phyloP scores from a whole-genome alignment of 768 basidiomycete species.

The Phaeotremella fagi region DNA sequence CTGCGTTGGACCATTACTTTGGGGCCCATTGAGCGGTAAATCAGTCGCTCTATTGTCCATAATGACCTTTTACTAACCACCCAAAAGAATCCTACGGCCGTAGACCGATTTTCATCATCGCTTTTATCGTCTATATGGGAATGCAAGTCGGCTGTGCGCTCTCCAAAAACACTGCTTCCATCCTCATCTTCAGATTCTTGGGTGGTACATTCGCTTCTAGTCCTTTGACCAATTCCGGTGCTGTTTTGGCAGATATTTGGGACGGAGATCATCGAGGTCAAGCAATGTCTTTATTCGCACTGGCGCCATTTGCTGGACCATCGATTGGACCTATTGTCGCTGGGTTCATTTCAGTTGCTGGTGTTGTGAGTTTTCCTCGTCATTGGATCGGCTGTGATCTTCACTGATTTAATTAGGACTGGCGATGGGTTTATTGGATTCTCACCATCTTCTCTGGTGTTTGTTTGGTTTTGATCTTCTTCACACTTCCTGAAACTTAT shows the following conservation, averaged over 20 bases:
- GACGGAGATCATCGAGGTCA: constrained; percentile 47
- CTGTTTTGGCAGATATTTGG: constrained; percentile 49
- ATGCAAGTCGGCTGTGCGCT: constrained; percentile 50
- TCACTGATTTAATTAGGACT: constrained; percentile 17
- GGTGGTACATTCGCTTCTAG: constrained; percentile 49
- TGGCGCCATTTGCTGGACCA: constrained; percentile 50
- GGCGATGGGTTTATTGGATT: constrained; percentile 48
- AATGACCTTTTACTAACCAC: constrained; percentile 1
- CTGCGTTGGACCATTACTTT: constrained; percentile 47
- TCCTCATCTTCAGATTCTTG: constrained; percentile 51
- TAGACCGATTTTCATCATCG: constrained; percentile 47
- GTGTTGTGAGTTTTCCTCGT: constrained; percentile 37
- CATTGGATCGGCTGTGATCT: constrained; percentile 6
- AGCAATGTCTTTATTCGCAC: constrained; percentile 42
- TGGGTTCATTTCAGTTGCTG: constrained; percentile 46
- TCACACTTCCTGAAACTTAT: constrained; percentile 48
- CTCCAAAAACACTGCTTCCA: constrained; percentile 48
- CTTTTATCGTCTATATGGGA: constrained; percentile 45
- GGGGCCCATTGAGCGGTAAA: constrained; percentile 37
- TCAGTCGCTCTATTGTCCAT: background rate
- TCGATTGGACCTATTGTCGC: constrained; percentile 48
- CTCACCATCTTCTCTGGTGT: constrained; percentile 45
- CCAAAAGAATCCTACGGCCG: constrained; percentile 48
- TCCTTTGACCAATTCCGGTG: constrained; percentile 51
- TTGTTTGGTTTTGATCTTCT: constrained; percentile 37